Conservation (phyloP, 2,329 filamentous ascomycete species). For the Paecilomyces variotii region DNA sequence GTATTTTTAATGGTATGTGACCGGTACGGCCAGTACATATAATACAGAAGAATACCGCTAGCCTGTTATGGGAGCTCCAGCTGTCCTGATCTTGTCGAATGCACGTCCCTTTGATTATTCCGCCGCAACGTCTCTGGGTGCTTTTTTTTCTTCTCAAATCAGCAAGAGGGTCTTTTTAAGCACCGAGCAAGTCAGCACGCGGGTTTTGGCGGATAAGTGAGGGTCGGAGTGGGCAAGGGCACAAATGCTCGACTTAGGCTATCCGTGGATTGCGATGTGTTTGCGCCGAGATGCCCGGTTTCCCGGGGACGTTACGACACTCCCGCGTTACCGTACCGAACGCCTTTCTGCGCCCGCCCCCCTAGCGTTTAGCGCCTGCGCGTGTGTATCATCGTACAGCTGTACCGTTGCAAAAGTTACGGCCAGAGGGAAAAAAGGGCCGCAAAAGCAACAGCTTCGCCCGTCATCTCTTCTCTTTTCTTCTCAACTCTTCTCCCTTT, state of each 20-base stretch:
- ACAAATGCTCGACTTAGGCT: neutral
- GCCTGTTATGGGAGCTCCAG: too few species aligned
- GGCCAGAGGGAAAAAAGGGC: constrained; percentile 24
- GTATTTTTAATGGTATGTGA: too few species aligned
- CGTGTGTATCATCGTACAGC: constrained; percentile 15
- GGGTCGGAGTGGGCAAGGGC: neutral
- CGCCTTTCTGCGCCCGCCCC: constrained; percentile 8
- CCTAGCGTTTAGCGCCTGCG: constrained; percentile 5
- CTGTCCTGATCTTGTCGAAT: neutral
- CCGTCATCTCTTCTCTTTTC: constrained; percentile 27
- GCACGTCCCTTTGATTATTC: neutral
- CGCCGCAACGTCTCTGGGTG: neutral
- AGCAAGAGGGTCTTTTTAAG: neutral
- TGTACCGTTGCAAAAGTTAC: constrained; percentile 17
- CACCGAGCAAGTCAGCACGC: neutral
- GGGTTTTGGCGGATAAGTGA: neutral
- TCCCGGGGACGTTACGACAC: neutral
- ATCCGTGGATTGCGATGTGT: neutral
- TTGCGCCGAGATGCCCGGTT: neutral
- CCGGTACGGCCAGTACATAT: too few species aligned
- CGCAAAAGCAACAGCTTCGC: constrained; percentile 23
- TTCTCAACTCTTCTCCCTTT: constrained; percentile 17
- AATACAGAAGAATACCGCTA: neutral
- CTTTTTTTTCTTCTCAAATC: too few species aligned
- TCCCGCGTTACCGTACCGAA: constrained; percentile 18